A percentile compares a stretch with the other conserved stretches of the same genome.
Conservation (phyloP, 2,329 filamentous ascomycete genomes). For the Colletotrichum cordylinicola region DNA sequence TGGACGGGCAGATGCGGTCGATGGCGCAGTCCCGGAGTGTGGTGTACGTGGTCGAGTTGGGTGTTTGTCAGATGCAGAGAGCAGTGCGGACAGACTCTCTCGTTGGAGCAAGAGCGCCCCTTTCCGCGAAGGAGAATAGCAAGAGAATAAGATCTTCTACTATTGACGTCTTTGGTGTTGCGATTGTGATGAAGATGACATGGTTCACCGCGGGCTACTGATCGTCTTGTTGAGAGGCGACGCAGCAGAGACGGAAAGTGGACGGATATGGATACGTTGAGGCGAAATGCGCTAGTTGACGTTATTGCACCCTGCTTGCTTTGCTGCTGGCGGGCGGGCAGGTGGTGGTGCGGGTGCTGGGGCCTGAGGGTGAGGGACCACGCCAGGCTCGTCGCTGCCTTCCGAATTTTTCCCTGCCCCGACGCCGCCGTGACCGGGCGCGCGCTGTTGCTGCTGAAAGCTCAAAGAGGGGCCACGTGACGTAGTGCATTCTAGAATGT, state of each 20-base stretch:
- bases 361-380: background rate
- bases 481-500: background rate
- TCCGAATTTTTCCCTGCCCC: slow-evolving; percentile 22
- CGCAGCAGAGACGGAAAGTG: background rate
- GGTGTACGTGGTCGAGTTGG: background rate
- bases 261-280: slow-evolving; percentile 20
- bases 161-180: slow-evolving; percentile 1
- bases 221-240: slow-evolving; percentile 18
- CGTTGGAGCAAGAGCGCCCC: background rate
- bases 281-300: slow-evolving; percentile 21
- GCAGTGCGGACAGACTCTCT: background rate
- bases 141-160: background rate
- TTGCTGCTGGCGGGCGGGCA: background rate
- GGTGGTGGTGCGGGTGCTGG: background rate
- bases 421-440: slow-evolving; percentile 8
- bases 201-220: background rate
- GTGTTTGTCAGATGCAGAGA: background rate
- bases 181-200: slow-evolving; percentile 9
- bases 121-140: background rate
- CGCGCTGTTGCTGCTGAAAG: background rate
- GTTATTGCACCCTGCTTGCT: slow-evolving; percentile 1
- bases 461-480: slow-evolving; percentile 2
- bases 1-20: background rate
- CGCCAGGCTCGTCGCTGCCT: slow-evolving; percentile 3
- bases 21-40: background rate